Evolutionary conservation across 2,329 filamentous ascomycete genomes (phyloP).

Genomic region (Cyclaneusma minus): DNA sequence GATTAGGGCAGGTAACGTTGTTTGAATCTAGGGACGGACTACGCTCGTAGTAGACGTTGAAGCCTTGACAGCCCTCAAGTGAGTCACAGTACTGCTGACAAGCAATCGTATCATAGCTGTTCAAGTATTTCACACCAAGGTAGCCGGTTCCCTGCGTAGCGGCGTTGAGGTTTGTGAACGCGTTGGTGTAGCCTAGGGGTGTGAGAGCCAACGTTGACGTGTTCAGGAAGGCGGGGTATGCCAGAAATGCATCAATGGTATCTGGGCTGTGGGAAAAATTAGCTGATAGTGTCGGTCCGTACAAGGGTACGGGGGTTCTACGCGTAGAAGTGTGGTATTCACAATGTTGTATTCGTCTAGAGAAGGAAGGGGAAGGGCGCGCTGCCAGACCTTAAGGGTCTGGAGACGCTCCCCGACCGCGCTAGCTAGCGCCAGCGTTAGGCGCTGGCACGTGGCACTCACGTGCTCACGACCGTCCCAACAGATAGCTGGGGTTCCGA

Average conservation of each 20-base stretch:
- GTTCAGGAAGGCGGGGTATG: constrained; percentile 8
- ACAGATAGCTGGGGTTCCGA: too few species aligned
- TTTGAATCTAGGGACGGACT: constrained; percentile 18
- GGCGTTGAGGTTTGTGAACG: constrained; percentile 18
- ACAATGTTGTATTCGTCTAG: too few species aligned
- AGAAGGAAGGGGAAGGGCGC: too few species aligned
- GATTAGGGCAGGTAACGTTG: constrained; percentile 18
- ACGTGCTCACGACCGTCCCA: too few species aligned
- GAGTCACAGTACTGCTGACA: constrained; percentile 17
- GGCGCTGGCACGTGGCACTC: too few species aligned
- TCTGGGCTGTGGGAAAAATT: too few species aligned
- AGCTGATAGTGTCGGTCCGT: too few species aligned
- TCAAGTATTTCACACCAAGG: constrained; percentile 15
- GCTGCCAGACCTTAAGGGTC: too few species aligned
- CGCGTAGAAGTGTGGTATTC: too few species aligned
- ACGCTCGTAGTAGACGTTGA: constrained; percentile 22
- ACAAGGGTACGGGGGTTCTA: too few species aligned
- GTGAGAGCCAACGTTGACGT: constrained; percentile 12
- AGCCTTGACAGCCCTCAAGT: constrained; percentile 14
- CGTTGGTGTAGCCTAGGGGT: constrained; percentile 18
- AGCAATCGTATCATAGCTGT: constrained; percentile 14
- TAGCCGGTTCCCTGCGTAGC: constrained; percentile 14
- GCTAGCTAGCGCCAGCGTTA: too few species aligned
- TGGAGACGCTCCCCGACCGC: too few species aligned
- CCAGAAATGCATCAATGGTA: constrained; percentile 17